Evolutionary conservation across 768 basidiomycete genomes (phyloP).

Genomic region (Pulveroboletus ravenelii): DNA sequence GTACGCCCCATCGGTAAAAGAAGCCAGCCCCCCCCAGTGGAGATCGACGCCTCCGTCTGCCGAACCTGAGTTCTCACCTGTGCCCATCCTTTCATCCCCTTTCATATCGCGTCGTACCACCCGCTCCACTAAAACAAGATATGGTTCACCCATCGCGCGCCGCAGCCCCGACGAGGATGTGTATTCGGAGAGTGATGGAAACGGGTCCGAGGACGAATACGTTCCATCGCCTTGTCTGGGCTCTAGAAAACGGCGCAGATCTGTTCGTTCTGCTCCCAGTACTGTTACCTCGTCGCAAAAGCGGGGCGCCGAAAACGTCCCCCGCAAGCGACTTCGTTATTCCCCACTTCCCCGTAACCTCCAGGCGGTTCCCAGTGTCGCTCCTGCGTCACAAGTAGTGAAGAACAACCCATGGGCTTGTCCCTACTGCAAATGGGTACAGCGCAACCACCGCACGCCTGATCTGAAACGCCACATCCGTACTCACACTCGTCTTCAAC

Average conservation of each 20-base stretch:
- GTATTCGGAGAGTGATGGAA: slow-evolving; percentile 36
- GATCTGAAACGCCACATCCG: slow-evolving; percentile 57
- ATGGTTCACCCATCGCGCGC: background rate
- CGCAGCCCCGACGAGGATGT: slow-evolving; percentile 26
- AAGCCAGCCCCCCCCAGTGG: slow-evolving; percentile 3
- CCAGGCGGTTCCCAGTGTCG: slow-evolving; percentile 33
- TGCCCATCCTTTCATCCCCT: background rate
- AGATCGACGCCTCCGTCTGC: background rate
- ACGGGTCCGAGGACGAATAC: slow-evolving; percentile 43
- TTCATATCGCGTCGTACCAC: slow-evolving; percentile 6
- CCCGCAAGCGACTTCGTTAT: slow-evolving; percentile 27
- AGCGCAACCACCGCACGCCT: slow-evolving; percentile 47
- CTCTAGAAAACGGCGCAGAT: slow-evolving; percentile 33
- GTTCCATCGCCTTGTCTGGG: slow-evolving; percentile 34
- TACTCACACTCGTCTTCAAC: slow-evolving; percentile 41
- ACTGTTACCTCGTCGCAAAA: slow-evolving; percentile 4
- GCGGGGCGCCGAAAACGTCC: slow-evolving; percentile 1
- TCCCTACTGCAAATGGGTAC: slow-evolving; percentile 44
- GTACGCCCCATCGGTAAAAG: slow-evolving; percentile 8
- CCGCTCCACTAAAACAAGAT: slow-evolving; percentile 13
- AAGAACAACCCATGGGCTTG: slow-evolving; percentile 39
- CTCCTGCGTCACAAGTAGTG: slow-evolving; percentile 12
- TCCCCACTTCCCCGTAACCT: slow-evolving; percentile 43
- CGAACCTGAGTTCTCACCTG: background rate
- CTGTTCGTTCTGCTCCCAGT: slow-evolving; percentile 1